A percentile compares a stretch with the other conserved stretches of the same genome.
Conservation (phyloP, 768 basidiomycete genomes). For the Symmetrospora coprosmae region DNA sequence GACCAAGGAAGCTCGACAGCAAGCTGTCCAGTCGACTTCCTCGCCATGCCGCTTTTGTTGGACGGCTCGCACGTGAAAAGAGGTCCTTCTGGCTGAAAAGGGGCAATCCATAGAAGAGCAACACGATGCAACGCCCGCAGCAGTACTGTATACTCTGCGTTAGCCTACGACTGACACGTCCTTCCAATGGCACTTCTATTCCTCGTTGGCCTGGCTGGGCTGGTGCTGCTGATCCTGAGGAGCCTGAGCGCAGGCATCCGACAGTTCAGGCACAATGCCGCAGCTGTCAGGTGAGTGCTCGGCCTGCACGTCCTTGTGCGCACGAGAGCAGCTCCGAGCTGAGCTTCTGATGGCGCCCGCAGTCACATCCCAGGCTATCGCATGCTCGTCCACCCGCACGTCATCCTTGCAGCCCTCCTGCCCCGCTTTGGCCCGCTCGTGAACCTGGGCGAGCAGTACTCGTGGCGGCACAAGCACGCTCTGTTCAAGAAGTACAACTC, state of each 20-base stretch:
- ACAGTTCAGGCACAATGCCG: not conserved
- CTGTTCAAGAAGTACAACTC: not conserved
- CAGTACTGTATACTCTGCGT: too few species aligned
- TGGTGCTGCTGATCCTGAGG: not conserved
- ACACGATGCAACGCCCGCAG: too few species aligned
- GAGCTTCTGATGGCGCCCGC: not conserved
- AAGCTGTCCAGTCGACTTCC: too few species aligned
- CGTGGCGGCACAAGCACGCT: slow-evolving; percentile 19
- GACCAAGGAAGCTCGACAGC: too few species aligned
- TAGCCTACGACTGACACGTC: too few species aligned
- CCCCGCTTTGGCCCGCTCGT: slow-evolving; percentile 1
- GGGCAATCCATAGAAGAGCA: too few species aligned
- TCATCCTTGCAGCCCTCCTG: slow-evolving; percentile 3
- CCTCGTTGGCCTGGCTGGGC: not conserved
- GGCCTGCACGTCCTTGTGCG: not conserved
- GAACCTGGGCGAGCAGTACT: slow-evolving; percentile 24
- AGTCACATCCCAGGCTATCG: slow-evolving; percentile 25
- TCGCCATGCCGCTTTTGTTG: too few species aligned
- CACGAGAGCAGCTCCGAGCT: not conserved
- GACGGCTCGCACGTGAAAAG: too few species aligned
- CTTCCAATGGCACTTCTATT: too few species aligned
- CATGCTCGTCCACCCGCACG: slow-evolving; percentile 20
- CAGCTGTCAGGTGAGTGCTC: not conserved
- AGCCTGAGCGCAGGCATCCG: not conserved
- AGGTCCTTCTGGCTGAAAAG: too few species aligned